Conservation (phyloP, 176 grass and related monocot species). For the Musa beccarii region DNA sequence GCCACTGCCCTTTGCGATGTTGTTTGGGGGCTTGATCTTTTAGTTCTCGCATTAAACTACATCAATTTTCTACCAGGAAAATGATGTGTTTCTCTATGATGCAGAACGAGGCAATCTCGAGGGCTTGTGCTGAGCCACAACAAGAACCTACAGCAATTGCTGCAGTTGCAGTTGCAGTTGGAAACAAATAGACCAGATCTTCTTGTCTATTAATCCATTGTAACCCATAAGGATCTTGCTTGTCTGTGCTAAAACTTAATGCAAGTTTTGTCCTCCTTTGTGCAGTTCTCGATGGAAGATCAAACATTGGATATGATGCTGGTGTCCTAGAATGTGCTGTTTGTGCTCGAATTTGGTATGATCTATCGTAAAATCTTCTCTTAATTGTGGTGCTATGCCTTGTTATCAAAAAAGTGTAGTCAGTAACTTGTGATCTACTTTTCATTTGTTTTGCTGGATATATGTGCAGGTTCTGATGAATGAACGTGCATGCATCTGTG, state of each 20-base stretch:
- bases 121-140: neutral
- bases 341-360: too few species aligned
- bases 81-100: neutral
- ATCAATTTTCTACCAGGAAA: neutral
- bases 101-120: slow-evolving; percentile 1
- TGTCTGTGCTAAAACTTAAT: neutral
- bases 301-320: too few species aligned
- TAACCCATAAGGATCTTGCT: neutral
- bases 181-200: neutral
- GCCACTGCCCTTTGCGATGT: neutral
- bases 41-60: neutral
- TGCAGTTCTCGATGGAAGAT: too few species aligned
- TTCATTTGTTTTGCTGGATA: too few species aligned
- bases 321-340: too few species aligned
- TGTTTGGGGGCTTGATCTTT: neutral
- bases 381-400: too few species aligned
- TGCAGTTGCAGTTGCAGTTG: neutral
- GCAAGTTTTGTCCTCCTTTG: neutral
- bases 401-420: too few species aligned
- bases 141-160: neutral
- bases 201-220: neutral
- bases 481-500: too few species aligned
- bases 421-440: too few species aligned
- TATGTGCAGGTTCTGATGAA: too few species aligned
- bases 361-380: too few species aligned